Conservation (phyloP, 805 yeast species). For the Henningerozyma blattae region DNA sequence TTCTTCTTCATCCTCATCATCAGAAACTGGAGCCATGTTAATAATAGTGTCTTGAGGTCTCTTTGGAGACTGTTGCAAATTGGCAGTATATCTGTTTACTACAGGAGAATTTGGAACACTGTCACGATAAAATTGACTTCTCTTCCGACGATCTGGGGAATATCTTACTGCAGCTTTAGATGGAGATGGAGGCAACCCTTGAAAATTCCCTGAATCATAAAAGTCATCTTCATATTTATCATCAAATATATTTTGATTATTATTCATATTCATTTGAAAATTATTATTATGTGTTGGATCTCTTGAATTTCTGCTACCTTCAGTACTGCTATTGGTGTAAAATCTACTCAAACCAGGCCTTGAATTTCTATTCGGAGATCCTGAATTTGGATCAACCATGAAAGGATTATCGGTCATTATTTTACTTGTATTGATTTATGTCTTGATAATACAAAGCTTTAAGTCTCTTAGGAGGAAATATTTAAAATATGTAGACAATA, state of each 20-base stretch:
- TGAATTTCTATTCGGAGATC: slow-evolving; percentile 19
- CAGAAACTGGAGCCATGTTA: slow-evolving; percentile 28
- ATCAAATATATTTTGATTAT: slow-evolving; percentile 4
- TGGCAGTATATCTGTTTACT: slow-evolving; percentile 50
- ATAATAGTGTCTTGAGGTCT: slow-evolving; percentile 42
- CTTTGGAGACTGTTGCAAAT: slow-evolving; percentile 61
- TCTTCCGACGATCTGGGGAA: slow-evolving; percentile 28
- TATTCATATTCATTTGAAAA: slow-evolving; percentile 1
- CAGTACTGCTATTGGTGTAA: slow-evolving; percentile 16
- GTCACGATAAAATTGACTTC: slow-evolving; percentile 21
- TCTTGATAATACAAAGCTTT: too few species aligned
- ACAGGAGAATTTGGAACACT: slow-evolving; percentile 23
- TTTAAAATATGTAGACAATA: too few species aligned
- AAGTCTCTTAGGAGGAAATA: too few species aligned
- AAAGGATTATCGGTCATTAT: slow-evolving; percentile 24
- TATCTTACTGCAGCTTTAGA: slow-evolving; percentile 28
- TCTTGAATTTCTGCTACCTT: slow-evolving; percentile 1
- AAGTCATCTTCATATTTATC: slow-evolving; percentile 9
- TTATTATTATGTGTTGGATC: slow-evolving; percentile 2
- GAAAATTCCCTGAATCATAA: slow-evolving; percentile 19
- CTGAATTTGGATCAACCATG: slow-evolving; percentile 20
- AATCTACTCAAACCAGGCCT: slow-evolving; percentile 18
- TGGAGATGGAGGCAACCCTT: slow-evolving; percentile 29
- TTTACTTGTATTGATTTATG: background rate
- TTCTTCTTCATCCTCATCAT: slow-evolving; percentile 26